phyloP scores from a whole-genome alignment of 805 yeast genomes.

The Maudiozyma pseudohumilis region DNA sequence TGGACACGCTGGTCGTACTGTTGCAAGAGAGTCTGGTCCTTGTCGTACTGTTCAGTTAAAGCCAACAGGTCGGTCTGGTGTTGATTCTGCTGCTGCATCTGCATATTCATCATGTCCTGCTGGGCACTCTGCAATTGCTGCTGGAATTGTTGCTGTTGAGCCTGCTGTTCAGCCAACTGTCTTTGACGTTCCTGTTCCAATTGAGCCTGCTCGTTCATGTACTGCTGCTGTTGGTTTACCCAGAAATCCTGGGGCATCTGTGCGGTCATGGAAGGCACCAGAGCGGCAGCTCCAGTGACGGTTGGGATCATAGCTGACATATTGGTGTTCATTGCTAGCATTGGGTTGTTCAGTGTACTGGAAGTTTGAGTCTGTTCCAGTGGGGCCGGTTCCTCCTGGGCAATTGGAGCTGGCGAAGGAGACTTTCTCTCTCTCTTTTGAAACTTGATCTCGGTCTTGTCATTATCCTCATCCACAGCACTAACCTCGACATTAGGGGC shows the following conservation, averaged over 20 bases:
- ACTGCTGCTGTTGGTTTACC: slow-evolving; percentile 41
- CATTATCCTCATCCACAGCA: slow-evolving; percentile 19
- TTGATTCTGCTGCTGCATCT: slow-evolving; percentile 54
- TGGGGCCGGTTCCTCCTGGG: neutral
- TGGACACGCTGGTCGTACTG: slow-evolving; percentile 83
- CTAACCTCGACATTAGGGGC: slow-evolving; percentile 28
- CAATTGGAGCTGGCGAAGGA: slow-evolving; percentile 2
- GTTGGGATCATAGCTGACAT: slow-evolving; percentile 13
- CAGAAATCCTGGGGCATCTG: slow-evolving; percentile 12
- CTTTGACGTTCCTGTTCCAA: slow-evolving; percentile 61
- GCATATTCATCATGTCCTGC: slow-evolving; percentile 46
- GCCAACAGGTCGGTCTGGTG: slow-evolving; percentile 69
- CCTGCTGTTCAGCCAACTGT: slow-evolving; percentile 58
- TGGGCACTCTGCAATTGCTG: slow-evolving; percentile 67
- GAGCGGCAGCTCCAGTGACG: slow-evolving; percentile 18
- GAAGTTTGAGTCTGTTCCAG: slow-evolving; percentile 2
- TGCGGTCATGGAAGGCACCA: slow-evolving; percentile 32
- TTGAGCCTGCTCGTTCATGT: slow-evolving; percentile 56
- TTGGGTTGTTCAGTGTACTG: slow-evolving; percentile 6
- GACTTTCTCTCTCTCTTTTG: slow-evolving; percentile 3
- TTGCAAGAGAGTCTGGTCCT: slow-evolving; percentile 71
- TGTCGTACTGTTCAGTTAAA: slow-evolving; percentile 72
- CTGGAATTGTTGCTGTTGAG: slow-evolving; percentile 42
- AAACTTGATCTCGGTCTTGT: slow-evolving; percentile 10
- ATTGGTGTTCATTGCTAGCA: slow-evolving; percentile 1